Evolutionary conservation across 202 grass and related monocot species (phyloP).

Genomic region (Schoenoplectus tabernaemontani): DNA sequence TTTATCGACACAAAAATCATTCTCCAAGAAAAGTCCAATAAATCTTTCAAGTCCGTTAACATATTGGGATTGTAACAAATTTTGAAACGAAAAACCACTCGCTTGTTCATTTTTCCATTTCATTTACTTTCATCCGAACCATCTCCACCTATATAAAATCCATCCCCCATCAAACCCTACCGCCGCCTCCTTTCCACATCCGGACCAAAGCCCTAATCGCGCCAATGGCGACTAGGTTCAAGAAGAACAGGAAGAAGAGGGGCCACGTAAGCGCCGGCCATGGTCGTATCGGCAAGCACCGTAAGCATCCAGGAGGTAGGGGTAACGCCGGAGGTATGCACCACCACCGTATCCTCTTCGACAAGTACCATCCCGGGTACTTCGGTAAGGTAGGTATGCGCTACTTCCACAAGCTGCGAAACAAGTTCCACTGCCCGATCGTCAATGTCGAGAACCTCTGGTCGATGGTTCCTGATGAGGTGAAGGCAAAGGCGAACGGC

Average conservation of each 20-base stretch:
- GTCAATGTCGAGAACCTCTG: conserved; percentile 75
- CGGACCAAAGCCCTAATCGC: not conserved
- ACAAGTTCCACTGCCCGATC: conserved; percentile 65
- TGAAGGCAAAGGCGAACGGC: conserved; percentile 33
- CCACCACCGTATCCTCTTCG: conserved; percentile 97
- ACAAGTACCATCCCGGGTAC: conserved; percentile 86
- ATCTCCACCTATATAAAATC: not conserved
- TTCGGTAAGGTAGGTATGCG: conserved; percentile 97
- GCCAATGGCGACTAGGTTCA: conserved; percentile 83
- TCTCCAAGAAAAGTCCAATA: no score
- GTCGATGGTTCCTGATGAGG: conserved; percentile 66
- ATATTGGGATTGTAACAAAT: not conserved
- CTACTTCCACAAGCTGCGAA: conserved; percentile 89
- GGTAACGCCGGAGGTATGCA: conserved; percentile 95
- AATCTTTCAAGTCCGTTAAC: not conserved
- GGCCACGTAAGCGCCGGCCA: conserved; percentile 80
- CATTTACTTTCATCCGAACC: not conserved
- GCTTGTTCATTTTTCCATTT: no score
- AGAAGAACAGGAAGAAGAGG: conserved; percentile 92
- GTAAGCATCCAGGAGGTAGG: conserved; percentile 79
- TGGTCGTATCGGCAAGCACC: conserved; percentile 81
- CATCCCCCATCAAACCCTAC: not conserved
- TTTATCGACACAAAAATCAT: no score
- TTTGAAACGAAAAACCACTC: not conserved
- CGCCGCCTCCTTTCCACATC: not conserved